These are phyloP conservation scores for Fusarium goolgardi DNA, from an alignment of 2,329 filamentous ascomycete species.

Conservation along the genomic window DNA sequence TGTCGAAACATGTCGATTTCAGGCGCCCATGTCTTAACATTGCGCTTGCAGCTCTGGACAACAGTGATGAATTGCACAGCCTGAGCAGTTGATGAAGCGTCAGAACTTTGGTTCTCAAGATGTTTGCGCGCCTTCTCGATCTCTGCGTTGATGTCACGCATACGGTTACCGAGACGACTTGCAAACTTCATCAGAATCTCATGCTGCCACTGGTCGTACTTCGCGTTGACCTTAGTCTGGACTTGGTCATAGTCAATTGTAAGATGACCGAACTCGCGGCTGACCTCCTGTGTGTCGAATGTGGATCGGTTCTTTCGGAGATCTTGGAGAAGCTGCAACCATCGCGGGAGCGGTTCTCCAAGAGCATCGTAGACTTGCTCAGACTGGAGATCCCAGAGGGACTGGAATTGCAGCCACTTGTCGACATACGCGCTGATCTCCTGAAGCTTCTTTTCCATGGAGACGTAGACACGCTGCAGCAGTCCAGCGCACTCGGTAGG, in stretches of 20 bases:
- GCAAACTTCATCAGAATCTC: conserved; percentile 97
- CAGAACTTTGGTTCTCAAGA: conserved; percentile 90
- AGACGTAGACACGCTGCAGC: conserved; percentile 82
- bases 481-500: conserved; percentile 84
- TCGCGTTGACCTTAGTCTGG: conserved; percentile 97
- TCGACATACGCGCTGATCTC: conserved; percentile 89
- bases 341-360: conserved; percentile 89
- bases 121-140: conserved; percentile 91
- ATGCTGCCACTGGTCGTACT: conserved; percentile 99
- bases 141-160: conserved; percentile 92
- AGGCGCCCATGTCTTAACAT: conserved; percentile 92
- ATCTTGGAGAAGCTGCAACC: conserved; percentile 96
- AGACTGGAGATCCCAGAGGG: conserved; percentile 95
- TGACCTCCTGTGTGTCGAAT: conserved; percentile 96
- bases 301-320: conserved; percentile 95
- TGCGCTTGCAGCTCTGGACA: conserved; percentile 94
- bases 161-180: conserved; percentile 84
- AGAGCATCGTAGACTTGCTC: conserved; percentile 94
- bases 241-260: conserved; percentile 99
- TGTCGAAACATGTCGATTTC: conserved; percentile 97
- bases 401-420: conserved; percentile 99
- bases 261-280: conserved; percentile 90
- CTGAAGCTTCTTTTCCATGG: conserved; percentile 83
- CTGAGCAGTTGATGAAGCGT: conserved; percentile 94
- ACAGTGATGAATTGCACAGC: conserved; percentile 99